Evolutionary conservation across 495 filamentous ascomycete species (phyloP), one percentile per base, ranked within the genome.

Genomic region (Cercophora newfieldiana): DNA sequence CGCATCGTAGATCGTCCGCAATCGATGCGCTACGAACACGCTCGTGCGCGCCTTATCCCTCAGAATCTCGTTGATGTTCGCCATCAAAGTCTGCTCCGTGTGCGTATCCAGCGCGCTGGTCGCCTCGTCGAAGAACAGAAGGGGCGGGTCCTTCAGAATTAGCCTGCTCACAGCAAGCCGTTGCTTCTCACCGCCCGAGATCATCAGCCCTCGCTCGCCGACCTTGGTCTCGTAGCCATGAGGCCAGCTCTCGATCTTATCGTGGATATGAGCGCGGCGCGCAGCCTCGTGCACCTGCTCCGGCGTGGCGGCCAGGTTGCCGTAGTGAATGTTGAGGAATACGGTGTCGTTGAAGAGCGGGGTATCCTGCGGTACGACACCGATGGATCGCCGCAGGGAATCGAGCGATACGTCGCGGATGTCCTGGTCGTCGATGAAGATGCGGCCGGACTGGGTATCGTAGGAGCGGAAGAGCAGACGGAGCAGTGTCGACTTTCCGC

Each of bases 81-180:
- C 85, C 77, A 99, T 87, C 47, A 99, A 82, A 0, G 90, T 88
- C 76, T 96, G 91, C 77, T 99, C 95, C 0, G 95, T 98, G 74
- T 97, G 91, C 0, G 96, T 97, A 73, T 99, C 95, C 54, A 99
- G 81, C 0, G 95, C 96, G 56, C 91, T 96, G 0, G 96, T 99
- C 78, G 95, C 95, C 81, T 99, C 95, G 71, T 99, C 95, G 69
- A 98, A 98, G 85, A 99, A 98, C 0, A 98, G 79, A 33, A 98
- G 78, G 6, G 93, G 90, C 0, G 95, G 94, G 69, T 99, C 92
- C 70, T 99, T 99, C 51, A 99, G 79, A 1, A 99, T 83, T 37
- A 98, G 74, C 30, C 95, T 82, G 6, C 92, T 91, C 22, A 99
- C 87, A 1, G 96, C 95, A 30, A 99, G 78, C 4, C 95, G 87